Percentiles rank a stretch among this genome's conserved stretches.
Conservation (phyloP, 1,284 basidiomycete genomes). For the Cryptococcus sp. region DNA sequence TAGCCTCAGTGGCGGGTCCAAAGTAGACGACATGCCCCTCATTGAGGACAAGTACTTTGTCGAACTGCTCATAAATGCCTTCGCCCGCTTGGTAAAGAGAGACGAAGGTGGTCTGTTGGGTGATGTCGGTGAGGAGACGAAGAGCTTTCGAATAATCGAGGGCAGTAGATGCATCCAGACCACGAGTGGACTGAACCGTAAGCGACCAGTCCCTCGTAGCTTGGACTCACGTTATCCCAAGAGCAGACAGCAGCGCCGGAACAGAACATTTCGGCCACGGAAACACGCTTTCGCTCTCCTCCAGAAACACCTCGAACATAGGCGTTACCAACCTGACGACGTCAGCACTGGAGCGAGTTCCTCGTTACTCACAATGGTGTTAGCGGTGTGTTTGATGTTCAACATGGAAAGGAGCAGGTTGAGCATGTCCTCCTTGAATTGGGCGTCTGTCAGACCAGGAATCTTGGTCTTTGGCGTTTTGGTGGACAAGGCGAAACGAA, state of each 20-base stretch:
- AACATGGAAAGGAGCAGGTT: slow-evolving; percentile 62
- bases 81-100: slow-evolving; percentile 63
- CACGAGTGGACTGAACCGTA: slow-evolving; percentile 54
- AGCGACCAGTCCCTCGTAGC: neutral
- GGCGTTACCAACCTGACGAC: slow-evolving; percentile 55
- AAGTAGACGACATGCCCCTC: slow-evolving; percentile 61
- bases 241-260: slow-evolving; percentile 53
- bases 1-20: slow-evolving; percentile 58
- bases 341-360: neutral
- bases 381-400: slow-evolving; percentile 62
- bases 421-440: slow-evolving; percentile 59
- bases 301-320: slow-evolving; percentile 63
- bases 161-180: slow-evolving; percentile 63
- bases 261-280: slow-evolving; percentile 62
- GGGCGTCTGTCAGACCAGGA: slow-evolving; percentile 55
- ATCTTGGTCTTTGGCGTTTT: slow-evolving; percentile 60
- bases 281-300: slow-evolving; percentile 64
- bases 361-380: slow-evolving; percentile 55
- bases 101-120: slow-evolving; percentile 54
- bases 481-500: slow-evolving; percentile 59
- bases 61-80: slow-evolving; percentile 69
- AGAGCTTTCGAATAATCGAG: slow-evolving; percentile 62
- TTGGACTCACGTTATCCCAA: slow-evolving; percentile 57
- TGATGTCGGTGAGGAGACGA: slow-evolving; percentile 60
- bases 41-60: slow-evolving; percentile 64